Conservation (phyloP, 495 filamentous ascomycete species). For the Tetracladium marchalianum region DNA sequence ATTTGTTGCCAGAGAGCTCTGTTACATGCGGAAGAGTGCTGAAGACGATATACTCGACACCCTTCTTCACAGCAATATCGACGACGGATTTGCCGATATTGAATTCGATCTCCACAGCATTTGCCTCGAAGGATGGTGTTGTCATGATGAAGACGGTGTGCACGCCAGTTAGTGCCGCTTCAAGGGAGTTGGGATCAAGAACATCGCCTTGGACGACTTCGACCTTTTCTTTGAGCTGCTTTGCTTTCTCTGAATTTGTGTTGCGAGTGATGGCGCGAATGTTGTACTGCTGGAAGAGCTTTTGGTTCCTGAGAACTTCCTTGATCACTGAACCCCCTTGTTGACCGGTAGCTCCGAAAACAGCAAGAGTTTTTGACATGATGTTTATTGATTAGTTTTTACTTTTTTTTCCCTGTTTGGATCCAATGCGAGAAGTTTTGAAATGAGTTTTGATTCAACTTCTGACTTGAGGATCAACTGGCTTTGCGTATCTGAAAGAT, state of each 20-base stretch:
- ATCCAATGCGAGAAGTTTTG: too few relatives aligned
- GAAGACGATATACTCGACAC: slow-evolving; percentile 40
- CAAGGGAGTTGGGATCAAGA: slow-evolving; percentile 26
- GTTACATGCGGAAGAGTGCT: slow-evolving; percentile 23
- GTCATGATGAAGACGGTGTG: slow-evolving; percentile 46
- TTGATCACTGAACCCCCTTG: too few relatives aligned
- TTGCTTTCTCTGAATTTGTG: slow-evolving; percentile 16
- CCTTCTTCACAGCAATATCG: slow-evolving; percentile 30
- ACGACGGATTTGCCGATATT: slow-evolving; percentile 44
- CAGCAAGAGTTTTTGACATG: too few relatives aligned
- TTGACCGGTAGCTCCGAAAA: too few relatives aligned
- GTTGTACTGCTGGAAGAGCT: too few relatives aligned
- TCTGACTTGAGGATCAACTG: too few relatives aligned
- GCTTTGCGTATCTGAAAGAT: too few relatives aligned
- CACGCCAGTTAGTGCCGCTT: slow-evolving; percentile 29
- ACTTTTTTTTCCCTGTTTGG: too few relatives aligned
- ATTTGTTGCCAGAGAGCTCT: slow-evolving; percentile 28
- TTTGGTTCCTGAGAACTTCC: too few relatives aligned
- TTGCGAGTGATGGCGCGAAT: slow-evolving; percentile 24
- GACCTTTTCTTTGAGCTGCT: slow-evolving; percentile 22
- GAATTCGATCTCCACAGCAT: slow-evolving; percentile 30
- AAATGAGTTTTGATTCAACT: too few relatives aligned
- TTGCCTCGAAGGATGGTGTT: slow-evolving; percentile 25
- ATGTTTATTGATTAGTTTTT: too few relatives aligned
- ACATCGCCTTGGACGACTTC: slow-evolving; percentile 29